Conservation (phyloP, 139 green algal genomes). For the Chlorella sp. region DNA sequence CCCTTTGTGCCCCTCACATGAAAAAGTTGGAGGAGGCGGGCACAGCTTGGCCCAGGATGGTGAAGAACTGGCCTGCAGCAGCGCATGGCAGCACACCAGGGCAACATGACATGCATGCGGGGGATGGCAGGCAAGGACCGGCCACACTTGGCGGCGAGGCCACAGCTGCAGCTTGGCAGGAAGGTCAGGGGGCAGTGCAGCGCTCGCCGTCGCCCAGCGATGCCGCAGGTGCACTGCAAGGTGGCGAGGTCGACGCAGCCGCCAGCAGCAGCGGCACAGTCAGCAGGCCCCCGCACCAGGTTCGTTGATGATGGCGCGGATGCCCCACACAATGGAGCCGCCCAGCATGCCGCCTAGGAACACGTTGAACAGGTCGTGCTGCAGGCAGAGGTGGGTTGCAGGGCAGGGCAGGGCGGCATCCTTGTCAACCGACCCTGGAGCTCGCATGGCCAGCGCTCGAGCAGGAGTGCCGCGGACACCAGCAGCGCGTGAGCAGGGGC, state of each 20-base stretch:
- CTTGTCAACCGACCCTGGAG: too few species aligned
- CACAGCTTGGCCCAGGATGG: conserved; percentile 63
- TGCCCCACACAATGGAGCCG: conserved; percentile 47
- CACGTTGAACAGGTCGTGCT: conserved; percentile 64
- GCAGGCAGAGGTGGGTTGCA: conserved; percentile 22
- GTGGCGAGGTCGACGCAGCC: too few species aligned
- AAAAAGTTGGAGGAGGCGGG: conserved; percentile 80
- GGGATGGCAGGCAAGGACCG: too few species aligned
- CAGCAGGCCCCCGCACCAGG: conserved; percentile 20
- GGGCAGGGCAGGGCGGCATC: background rate
- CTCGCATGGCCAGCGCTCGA: too few species aligned
- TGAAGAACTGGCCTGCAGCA: conserved; percentile 38
- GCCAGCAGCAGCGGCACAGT: too few species aligned
- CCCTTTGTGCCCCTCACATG: conserved; percentile 3
- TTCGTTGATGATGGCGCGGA: conserved; percentile 46
- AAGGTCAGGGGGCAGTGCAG: background rate
- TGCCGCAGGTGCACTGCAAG: background rate
- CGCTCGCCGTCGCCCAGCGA: background rate
- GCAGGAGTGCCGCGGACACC: too few species aligned
- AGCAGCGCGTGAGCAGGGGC: too few species aligned
- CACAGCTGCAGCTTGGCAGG: background rate
- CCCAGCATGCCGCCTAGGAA: conserved; percentile 73
- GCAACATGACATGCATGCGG: too few species aligned
- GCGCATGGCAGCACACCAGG: too few species aligned
- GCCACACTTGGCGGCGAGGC: too few species aligned